phyloP scores from a whole-genome alignment of 1,284 basidiomycete species.

The Ganoderma lingzhi region DNA sequence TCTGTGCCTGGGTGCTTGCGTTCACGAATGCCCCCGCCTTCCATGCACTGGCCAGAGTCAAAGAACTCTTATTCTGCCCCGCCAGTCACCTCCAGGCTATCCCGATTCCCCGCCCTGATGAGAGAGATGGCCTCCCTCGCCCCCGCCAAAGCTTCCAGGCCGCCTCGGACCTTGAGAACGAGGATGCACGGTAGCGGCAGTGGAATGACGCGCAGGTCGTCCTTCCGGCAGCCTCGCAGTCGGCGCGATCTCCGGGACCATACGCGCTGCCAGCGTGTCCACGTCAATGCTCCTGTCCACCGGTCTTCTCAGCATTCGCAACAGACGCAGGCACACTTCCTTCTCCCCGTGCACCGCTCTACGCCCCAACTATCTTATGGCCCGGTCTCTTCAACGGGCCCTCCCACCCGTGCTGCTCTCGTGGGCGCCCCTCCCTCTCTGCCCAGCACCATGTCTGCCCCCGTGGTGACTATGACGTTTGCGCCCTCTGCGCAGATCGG shows the following conservation, averaged over 20 bases:
- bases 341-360: slow-evolving; percentile 28
- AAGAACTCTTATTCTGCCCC: slow-evolving; percentile 3
- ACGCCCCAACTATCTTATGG: slow-evolving; percentile 19
- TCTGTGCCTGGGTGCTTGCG: slow-evolving; percentile 9
- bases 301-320: slow-evolving; percentile 29
- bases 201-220: slow-evolving; percentile 16
- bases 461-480: slow-evolving; percentile 23
- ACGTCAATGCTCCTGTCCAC: slow-evolving; percentile 27
- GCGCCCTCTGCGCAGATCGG: slow-evolving; percentile 16
- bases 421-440: slow-evolving; percentile 22
- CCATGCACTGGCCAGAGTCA: background rate
- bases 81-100: background rate
- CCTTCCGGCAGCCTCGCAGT: slow-evolving; percentile 25
- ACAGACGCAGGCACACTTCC: slow-evolving; percentile 23
- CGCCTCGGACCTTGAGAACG: slow-evolving; percentile 11
- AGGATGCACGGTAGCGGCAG: slow-evolving; percentile 12
- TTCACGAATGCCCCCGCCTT: background rate
- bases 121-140: slow-evolving; percentile 5
- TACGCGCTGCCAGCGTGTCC: slow-evolving; percentile 24
- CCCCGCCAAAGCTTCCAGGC: slow-evolving; percentile 8
- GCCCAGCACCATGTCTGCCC: slow-evolving; percentile 23
- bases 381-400: slow-evolving; percentile 21
- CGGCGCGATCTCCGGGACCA: slow-evolving; percentile 27
- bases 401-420: slow-evolving; percentile 6
- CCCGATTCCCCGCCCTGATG: background rate